Conservation (phyloP, 2,329 filamentous ascomycete species). For the Fusarium sp. region DNA sequence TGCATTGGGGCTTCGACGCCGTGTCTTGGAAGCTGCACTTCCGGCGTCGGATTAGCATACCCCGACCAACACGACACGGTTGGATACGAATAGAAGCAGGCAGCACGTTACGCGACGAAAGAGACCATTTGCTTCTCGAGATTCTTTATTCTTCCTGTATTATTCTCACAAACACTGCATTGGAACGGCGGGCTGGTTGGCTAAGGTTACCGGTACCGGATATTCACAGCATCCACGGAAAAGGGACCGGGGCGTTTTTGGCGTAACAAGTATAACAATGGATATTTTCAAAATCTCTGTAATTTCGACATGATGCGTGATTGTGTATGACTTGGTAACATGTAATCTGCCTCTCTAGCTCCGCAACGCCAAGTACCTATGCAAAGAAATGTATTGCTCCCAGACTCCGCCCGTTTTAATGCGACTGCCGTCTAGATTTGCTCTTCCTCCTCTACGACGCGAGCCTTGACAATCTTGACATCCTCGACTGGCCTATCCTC, state of each 20-base stretch:
- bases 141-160: constrained; percentile 44
- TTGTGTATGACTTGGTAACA: constrained; percentile 1
- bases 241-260: constrained; percentile 51
- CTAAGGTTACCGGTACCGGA: constrained; percentile 49
- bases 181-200: constrained; percentile 47
- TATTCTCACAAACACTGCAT: constrained; percentile 50
- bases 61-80: constrained; percentile 27
- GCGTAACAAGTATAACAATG: constrained; percentile 48
- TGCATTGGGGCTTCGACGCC: constrained; percentile 5
- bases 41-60: constrained; percentile 10
- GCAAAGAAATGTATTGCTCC: constrained; percentile 18
- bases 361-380: constrained; percentile 42
- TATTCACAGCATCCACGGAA: constrained; percentile 50
- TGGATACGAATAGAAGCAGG: constrained; percentile 51
- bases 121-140: constrained; percentile 28
- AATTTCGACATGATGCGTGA: constrained; percentile 19
- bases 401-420: constrained; percentile 3
- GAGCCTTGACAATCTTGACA: constrained; percentile 83
- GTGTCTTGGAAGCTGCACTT: constrained; percentile 1
- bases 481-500: constrained; percentile 88
- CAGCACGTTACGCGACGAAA: constrained; percentile 33
- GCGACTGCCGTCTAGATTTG: constrained; percentile 30
- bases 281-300: constrained; percentile 32
- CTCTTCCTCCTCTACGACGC: constrained; percentile 74
- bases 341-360: constrained; percentile 17